Percentiles rank a stretch among this genome's conserved stretches.
Evolutionary conservation across 2,329 filamentous ascomycete species (phyloP).

Genomic region (Penicillium sp.): DNA sequence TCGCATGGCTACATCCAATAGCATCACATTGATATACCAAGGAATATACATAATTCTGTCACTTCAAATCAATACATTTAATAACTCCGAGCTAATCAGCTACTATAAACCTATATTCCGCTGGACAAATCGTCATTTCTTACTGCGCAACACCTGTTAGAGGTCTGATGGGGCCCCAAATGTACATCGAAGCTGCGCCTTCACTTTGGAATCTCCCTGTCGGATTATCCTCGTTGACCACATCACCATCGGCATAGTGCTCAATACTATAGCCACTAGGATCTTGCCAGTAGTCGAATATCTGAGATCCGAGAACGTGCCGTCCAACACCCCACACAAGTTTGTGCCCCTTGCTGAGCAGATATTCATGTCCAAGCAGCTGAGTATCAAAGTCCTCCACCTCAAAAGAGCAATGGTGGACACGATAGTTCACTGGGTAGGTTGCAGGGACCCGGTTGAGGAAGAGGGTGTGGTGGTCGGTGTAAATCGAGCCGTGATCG

Average conservation of each 20-base stretch:
- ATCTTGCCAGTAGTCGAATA: constrained; percentile 73
- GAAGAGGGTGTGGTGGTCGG: constrained; percentile 59
- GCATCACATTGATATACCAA: no score
- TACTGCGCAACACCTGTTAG: background rate
- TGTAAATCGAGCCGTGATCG: constrained; percentile 50
- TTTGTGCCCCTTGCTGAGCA: constrained; percentile 60
- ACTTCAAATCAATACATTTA: background rate
- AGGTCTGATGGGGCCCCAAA: constrained; percentile 38
- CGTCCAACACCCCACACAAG: constrained; percentile 69
- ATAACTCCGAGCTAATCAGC: background rate
- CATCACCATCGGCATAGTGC: constrained; percentile 69
- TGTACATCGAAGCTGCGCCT: constrained; percentile 39
- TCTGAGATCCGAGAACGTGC: constrained; percentile 67
- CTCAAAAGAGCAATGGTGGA: constrained; percentile 69
- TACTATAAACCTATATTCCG: background rate
- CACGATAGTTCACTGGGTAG: constrained; percentile 44
- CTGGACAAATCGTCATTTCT: background rate
- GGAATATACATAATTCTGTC: background rate
- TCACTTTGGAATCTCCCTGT: constrained; percentile 28
- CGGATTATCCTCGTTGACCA: constrained; percentile 58
- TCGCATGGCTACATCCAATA: no score
- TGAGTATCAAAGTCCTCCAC: constrained; percentile 71
- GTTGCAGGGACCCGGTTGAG: constrained; percentile 31
- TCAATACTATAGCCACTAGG: constrained; percentile 63
- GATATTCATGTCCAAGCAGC: constrained; percentile 67